phyloP scores from a whole-genome alignment of 139 green algal genomes.

The Nannochloris sp. region DNA sequence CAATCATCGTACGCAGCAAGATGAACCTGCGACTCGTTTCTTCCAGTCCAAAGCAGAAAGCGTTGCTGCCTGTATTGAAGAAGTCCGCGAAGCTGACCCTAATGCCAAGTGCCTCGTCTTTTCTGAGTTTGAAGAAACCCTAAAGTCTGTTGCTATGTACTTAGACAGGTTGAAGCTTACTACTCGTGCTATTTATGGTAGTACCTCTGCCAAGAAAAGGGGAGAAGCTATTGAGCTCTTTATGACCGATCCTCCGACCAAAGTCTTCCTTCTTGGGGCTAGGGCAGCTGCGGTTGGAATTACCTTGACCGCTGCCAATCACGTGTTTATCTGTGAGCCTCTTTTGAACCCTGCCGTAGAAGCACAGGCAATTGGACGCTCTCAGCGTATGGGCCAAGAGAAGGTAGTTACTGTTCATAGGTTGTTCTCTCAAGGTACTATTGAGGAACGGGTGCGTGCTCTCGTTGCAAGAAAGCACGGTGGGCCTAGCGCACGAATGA shows the following conservation, averaged over 20 bases:
- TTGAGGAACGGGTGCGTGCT: background rate
- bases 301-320: conserved; percentile 14
- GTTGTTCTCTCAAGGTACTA: conserved; percentile 6
- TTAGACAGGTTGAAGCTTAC: conserved; percentile 9
- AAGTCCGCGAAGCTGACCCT: background rate
- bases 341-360: conserved; percentile 18
- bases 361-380: conserved; percentile 19
- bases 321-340: conserved; percentile 21
- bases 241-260: conserved; percentile 10
- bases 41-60: conserved; percentile 1
- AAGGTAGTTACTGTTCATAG: conserved; percentile 8
- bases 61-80: conserved; percentile 4
- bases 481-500: background rate
- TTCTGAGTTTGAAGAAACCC: conserved; percentile 5
- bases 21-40: background rate
- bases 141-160: conserved; percentile 1
- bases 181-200: background rate
- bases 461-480: background rate
- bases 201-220: conserved; percentile 5
- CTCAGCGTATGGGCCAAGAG: conserved; percentile 13
- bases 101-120: conserved; percentile 23
- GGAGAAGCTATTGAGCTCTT: conserved; percentile 16
- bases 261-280: conserved; percentile 16
- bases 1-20: background rate
- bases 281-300: conserved; percentile 8